Base-by-base conservation (phyloP, 1,139 yeast species). In the Taphrina pruni region DNA sequence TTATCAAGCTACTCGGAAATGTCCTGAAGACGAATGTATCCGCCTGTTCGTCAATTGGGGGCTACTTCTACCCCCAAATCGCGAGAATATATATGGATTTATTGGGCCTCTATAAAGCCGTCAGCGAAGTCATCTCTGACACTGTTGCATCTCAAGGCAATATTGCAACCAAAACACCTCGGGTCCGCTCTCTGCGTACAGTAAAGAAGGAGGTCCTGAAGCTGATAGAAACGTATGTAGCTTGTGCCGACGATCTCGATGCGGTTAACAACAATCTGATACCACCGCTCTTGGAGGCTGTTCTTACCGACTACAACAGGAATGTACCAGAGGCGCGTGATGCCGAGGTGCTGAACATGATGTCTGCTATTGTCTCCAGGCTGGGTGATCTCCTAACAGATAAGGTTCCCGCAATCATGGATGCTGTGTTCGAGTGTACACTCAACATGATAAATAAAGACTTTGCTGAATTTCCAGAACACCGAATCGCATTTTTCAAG, bases 271-370 rank as follows among this genome's bases (percentile, higher is more conserved):
- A 87, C 72, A 93, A 89, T 74, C 84, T 95, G 74, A 87, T 92
- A 2, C 91, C 90, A 74, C 96, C 96, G 60, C 82, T 95, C 75
- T 85, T 95, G 75, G 85, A 85, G 55, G 92, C 97, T 0, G 95
- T 92, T 20, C 84, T 95, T 73, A 95, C 90, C 73, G 99, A 95
- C 79, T 95, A 95, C 80, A 86, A 86, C 76, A 82, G 87, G 21
- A 90, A 90, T 76, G 97, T 92, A 48, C 96, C 99, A 4, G 97
- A 91, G 80, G 97, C 98, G 7, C 88, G 99, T 77, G 99, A 95
- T 80, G 97, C 97, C 6, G 99, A 95, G 81, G 99, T 94, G 3
- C 84, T 94, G 77, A 90, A 90, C 79, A 92, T 98, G 84, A 88
- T 94, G 87, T 87, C 97, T 20, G 92, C 97, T 0, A 86, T 95